Base-by-base conservation (phyloP, 2,329 filamentous ascomycete genomes). In the Dothistroma pini region DNA sequence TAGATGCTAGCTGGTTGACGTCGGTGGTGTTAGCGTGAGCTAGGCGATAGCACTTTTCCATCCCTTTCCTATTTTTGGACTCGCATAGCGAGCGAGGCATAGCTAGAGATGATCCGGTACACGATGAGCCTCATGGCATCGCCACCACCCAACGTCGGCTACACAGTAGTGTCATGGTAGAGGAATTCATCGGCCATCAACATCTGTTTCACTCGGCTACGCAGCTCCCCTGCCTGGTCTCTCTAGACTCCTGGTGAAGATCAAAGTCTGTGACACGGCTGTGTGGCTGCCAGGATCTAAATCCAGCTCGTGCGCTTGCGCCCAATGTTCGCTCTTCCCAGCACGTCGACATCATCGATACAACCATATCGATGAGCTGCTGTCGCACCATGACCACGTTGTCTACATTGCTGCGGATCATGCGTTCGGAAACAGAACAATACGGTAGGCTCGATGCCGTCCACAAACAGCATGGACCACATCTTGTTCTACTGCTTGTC, bases 231-330 rank as follows among this genome's bases (percentile, higher is more conserved):
- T 47, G 38, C 5, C 35, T 38, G 25, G n/a, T 16, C 31, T 16
- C n/a, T 25, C 21, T 16, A 25, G 34, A 34, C 19, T 44, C 53
- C 53, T 38, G 53, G 32, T 25, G 53, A 22, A 35, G 53, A 55
- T 55, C 53, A 29, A 29, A 19, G 53, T 41, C 53, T 38, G 53
- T 55, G 32, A 44, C 53, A 44, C n/a, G 32, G 21, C 54, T 41
- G 35, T n/a, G n/a, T n/a, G n/a, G n/a, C 21, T 44, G 8, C 25
- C 25, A n/a, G 22, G 19, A 14, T 29, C 53, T 38, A 12, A 12
- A 47, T 10, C 54, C 38, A 47, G 35, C 35, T 48, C 29, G 19
- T 56, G 54, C 54, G 41, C 35, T 16, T 56, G 54, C 54, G 41
- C 35, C 32, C 38, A 56, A 56, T 12, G 29, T 56, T 56, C 54